These are phyloP conservation scores for Tolypocladium paradoxum DNA, from an alignment of 2,329 filamentous ascomycete species.

Conservation along the genomic window DNA sequence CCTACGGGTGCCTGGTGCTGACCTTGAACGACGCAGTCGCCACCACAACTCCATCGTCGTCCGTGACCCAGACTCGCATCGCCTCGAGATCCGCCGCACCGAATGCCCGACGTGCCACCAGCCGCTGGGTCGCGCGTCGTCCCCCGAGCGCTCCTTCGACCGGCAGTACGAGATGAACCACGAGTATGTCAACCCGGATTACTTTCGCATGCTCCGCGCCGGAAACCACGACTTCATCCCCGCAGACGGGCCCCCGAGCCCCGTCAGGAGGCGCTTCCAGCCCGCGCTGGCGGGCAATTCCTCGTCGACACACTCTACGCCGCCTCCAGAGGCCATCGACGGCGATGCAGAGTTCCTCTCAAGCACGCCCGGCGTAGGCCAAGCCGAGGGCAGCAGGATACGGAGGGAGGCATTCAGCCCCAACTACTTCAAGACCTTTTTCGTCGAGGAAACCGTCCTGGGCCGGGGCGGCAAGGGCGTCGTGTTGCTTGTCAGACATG, in stretches of 20 bases:
- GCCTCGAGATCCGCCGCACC: slow-evolving; percentile 68
- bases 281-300: slow-evolving; percentile 23
- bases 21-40: slow-evolving; percentile 44
- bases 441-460: slow-evolving; percentile 76
- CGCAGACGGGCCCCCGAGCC: slow-evolving; percentile 37
- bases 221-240: slow-evolving; percentile 33
- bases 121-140: slow-evolving; percentile 39
- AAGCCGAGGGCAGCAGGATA: slow-evolving; percentile 54
- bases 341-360: slow-evolving; percentile 39
- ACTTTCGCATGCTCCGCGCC: slow-evolving; percentile 84
- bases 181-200: slow-evolving; percentile 78
- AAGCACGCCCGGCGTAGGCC: slow-evolving; percentile 38
- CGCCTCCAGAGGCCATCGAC: slow-evolving; percentile 12
- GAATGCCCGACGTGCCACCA: slow-evolving; percentile 91
- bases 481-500: slow-evolving; percentile 84
- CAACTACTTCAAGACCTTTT: slow-evolving; percentile 88
- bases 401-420: slow-evolving; percentile 80
- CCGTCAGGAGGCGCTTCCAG: slow-evolving; percentile 42
- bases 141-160: slow-evolving; percentile 41
- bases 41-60: slow-evolving; percentile 90
- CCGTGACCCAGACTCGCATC: slow-evolving; percentile 73
- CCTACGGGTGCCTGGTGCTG: too few species aligned
- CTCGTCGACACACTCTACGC: slow-evolving; percentile 5
- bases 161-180: slow-evolving; percentile 24
- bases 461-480: slow-evolving; percentile 91